Percentiles rank a stretch among this genome's conserved stretches.
These are phyloP conservation scores for Calonectria pteridis DNA, from an alignment of 2,329 filamentous ascomycete genomes.

Conservation along the genomic window DNA sequence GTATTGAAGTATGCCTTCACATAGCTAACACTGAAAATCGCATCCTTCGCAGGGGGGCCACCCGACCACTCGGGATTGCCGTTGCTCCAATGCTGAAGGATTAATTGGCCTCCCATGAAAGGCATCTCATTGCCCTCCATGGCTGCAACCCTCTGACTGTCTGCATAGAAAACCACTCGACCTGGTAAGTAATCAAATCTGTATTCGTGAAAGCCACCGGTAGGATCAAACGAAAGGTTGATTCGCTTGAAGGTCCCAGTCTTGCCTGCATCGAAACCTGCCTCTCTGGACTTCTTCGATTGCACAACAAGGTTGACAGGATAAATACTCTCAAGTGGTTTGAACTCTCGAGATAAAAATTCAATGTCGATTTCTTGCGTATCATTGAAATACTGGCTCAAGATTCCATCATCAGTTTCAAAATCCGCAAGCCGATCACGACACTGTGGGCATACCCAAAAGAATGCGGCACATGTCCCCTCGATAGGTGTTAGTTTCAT, in stretches of 20 bases:
- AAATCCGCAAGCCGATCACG: neutral
- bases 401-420: conserved; percentile 6
- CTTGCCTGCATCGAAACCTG: conserved; percentile 72
- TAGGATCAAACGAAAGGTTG: conserved; percentile 75
- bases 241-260: conserved; percentile 70
- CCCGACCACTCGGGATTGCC: conserved; percentile 78
- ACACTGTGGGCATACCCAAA: conserved; percentile 69
- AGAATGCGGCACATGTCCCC: conserved; percentile 84
- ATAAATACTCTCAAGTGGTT: conserved; percentile 61
- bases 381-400: conserved; percentile 77
- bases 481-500: conserved; percentile 72
- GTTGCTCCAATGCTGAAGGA: conserved; percentile 84
- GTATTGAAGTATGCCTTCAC: conserved; percentile 87
- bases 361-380: conserved; percentile 87
- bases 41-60: conserved; percentile 74
- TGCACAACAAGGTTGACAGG: conserved; percentile 83
- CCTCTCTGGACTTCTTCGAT: conserved; percentile 67
- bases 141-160: conserved; percentile 67
- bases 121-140: conserved; percentile 72
- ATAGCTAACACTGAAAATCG: conserved; percentile 74
- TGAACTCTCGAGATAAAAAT: conserved; percentile 77
- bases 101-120: conserved; percentile 71
- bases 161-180: conserved; percentile 76
- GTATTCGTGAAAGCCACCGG: conserved; percentile 78
- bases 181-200: conserved; percentile 79